Conservation (phyloP, 1,284 basidiomycete genomes). For the Cutaneotrichosporon sp. region DNA sequence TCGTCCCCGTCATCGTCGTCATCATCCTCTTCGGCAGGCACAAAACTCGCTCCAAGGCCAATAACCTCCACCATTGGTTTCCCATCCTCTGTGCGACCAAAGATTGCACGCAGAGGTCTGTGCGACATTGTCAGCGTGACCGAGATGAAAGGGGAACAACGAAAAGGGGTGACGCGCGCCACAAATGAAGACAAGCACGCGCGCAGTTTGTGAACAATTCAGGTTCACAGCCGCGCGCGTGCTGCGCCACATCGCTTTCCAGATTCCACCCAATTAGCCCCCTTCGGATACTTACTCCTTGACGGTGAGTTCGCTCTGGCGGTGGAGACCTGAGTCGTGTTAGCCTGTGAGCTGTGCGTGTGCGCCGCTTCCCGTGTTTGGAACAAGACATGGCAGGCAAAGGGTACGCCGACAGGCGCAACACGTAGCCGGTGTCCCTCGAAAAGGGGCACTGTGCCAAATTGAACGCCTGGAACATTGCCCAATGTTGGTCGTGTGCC, state of each 20-base stretch:
- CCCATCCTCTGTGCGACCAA: constrained; percentile 1
- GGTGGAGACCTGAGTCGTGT: constrained; percentile 36
- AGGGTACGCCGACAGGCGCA: no score
- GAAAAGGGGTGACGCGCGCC: not conserved
- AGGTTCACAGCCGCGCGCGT: no score
- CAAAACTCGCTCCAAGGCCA: constrained; percentile 44
- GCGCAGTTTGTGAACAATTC: constrained; percentile 6
- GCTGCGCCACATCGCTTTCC: not conserved
- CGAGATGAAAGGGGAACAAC: not conserved
- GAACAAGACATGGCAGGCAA: no score
- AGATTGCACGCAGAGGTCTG: constrained; percentile 3
- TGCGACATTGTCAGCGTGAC: constrained; percentile 3
- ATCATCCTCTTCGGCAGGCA: constrained; percentile 36
- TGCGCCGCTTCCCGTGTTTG: no score
- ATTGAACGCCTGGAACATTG: constrained; percentile 7
- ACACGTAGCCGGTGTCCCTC: no score
- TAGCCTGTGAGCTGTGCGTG: not conserved
- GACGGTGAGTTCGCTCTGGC: constrained; percentile 46
- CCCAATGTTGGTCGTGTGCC: constrained; percentile 9
- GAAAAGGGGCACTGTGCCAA: no score
- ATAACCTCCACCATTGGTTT: constrained; percentile 29
- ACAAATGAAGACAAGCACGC: not conserved
- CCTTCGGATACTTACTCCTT: constrained; percentile 29
- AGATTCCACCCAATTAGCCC: not conserved
- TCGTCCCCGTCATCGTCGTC: constrained; percentile 21